These are phyloP conservation scores for Daldinia vernicosa DNA, from an alignment of 495 filamentous ascomycete genomes.

Conservation along the genomic window DNA sequence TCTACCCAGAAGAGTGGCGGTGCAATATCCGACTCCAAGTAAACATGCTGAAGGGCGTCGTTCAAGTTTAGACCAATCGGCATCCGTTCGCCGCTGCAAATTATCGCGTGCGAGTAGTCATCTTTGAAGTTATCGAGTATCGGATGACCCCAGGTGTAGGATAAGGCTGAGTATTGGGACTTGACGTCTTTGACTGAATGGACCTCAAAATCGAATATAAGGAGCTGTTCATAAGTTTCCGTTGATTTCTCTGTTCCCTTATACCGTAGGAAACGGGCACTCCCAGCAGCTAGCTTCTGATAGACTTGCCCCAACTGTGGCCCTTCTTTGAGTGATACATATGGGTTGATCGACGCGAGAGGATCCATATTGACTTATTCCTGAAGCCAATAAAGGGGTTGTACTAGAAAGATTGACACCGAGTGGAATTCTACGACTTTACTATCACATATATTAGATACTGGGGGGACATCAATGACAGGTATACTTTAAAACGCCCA, in stretches of 20 bases:
- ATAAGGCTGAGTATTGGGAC: slow-evolving; percentile 36
- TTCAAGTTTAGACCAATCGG: slow-evolving; percentile 35
- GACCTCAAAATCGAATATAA: slow-evolving; percentile 24
- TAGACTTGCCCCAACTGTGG: slow-evolving; percentile 13
- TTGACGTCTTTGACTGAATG: slow-evolving; percentile 9
- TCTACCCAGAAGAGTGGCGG: slow-evolving; percentile 40
- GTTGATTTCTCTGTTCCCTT: slow-evolving; percentile 8
- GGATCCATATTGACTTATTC: slow-evolving; percentile 18
- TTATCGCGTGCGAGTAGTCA: slow-evolving; percentile 9
- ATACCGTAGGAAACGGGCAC: slow-evolving; percentile 24
- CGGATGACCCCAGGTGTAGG: slow-evolving; percentile 39
- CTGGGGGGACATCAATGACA: neutral
- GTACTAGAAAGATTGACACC: neutral
- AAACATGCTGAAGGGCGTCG: slow-evolving; percentile 33
- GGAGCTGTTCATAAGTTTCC: neutral
- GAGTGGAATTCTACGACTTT: neutral
- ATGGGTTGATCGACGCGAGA: slow-evolving; percentile 29
- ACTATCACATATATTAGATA: neutral
- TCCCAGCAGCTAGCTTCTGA: slow-evolving; percentile 10
- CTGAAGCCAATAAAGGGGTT: neutral
- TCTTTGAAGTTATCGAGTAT: slow-evolving; percentile 21
- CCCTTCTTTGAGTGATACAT: slow-evolving; percentile 21
- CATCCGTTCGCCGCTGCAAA: slow-evolving; percentile 28
- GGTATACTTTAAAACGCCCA: neutral
- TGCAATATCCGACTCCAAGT: slow-evolving; percentile 21